A percentile compares a stretch with the other conserved stretches of the same genome.
Conservation (phyloP, 441 rosid species). For the Isatis lusitanica region DNA sequence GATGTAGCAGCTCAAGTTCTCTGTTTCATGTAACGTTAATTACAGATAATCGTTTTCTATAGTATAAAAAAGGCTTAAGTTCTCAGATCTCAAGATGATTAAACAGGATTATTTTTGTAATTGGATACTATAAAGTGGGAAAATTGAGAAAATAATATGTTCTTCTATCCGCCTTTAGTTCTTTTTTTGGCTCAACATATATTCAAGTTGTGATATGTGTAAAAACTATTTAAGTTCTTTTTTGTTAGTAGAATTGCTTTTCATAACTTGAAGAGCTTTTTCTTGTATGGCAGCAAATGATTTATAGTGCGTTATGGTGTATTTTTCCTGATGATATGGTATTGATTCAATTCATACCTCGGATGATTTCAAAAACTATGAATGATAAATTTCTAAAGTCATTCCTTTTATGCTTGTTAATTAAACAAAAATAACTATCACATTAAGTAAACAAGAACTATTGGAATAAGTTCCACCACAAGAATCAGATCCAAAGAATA, state of each 20-base stretch:
- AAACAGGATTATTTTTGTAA: not conserved
- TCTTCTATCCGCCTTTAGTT: not conserved
- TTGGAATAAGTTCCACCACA: not conserved
- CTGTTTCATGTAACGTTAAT: conserved; percentile 6
- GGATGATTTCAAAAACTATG: not conserved
- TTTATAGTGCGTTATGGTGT: no score
- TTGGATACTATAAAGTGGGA: no score
- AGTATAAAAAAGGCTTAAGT: not conserved
- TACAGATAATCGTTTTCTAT: not conserved
- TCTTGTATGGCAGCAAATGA: no score
- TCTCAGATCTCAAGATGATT: not conserved
- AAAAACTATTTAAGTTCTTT: no score
- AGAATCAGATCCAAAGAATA: conserved; percentile 12
- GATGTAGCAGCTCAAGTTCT: not conserved
- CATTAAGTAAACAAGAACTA: not conserved
- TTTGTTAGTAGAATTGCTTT: not conserved
- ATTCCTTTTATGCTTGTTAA: not conserved
- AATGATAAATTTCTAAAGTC: not conserved
- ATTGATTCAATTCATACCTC: not conserved
- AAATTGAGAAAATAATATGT: not conserved
- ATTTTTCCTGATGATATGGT: no score
- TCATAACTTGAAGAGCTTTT: no score
- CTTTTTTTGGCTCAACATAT: not conserved
- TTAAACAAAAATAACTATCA: not conserved
- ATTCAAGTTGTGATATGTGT: not conserved